A percentile compares a stretch with the other conserved stretches of the same genome.
Evolutionary conservation across 169 alveolate genomes (phyloP).

Genomic region (Cryptosporidium parvum): DNA sequence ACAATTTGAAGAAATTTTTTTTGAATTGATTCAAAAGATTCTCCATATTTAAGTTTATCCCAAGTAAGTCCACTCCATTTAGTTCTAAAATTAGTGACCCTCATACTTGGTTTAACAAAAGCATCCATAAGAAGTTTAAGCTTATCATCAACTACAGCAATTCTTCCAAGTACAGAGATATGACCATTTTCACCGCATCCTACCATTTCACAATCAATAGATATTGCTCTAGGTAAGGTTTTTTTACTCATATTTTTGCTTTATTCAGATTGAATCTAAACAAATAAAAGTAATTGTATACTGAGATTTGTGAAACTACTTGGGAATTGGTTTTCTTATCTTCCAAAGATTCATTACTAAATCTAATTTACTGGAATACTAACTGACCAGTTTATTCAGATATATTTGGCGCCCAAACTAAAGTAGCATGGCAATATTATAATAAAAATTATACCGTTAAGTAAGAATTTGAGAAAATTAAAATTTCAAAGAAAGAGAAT

Average conservation of each 20-base stretch:
- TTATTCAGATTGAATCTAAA: neutral
- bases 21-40: conserved; percentile 38
- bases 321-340: neutral
- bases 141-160: conserved; percentile 67
- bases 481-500: too few species aligned
- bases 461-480: neutral
- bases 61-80: conserved; percentile 74
- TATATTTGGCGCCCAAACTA: neutral
- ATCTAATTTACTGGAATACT: neutral
- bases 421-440: neutral
- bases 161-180: conserved; percentile 61
- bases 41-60: conserved; percentile 55
- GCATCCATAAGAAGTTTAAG: conserved; percentile 68
- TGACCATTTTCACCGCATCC: conserved; percentile 68
- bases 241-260: conserved; percentile 10
- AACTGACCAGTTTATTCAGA: conserved; percentile 1
- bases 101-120: conserved; percentile 58
- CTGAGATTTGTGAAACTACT: neutral
- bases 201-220: conserved; percentile 74
- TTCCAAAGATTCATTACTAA: neutral
- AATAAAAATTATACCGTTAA: neutral
- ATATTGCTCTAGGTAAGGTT: conserved; percentile 57
- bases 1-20: conserved; percentile 43
- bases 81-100: conserved; percentile 64
- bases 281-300: neutral